These are phyloP conservation scores for Cryphonectria japonica DNA, from an alignment of 2,329 filamentous ascomycete genomes.

Conservation along the genomic window DNA sequence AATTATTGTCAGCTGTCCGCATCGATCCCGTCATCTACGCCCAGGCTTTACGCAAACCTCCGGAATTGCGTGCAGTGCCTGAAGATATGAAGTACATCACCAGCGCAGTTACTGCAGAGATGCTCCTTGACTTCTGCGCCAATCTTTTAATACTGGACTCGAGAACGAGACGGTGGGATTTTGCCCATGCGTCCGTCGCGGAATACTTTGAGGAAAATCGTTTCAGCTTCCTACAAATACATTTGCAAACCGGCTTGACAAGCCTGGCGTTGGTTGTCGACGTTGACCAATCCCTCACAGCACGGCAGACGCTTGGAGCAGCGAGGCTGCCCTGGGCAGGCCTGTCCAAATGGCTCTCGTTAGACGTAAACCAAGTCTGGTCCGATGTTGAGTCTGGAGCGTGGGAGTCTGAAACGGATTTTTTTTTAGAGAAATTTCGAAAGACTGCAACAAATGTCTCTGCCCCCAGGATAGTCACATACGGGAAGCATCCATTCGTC, in stretches of 20 bases:
- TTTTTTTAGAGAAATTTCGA: too few species aligned
- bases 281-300: neutral
- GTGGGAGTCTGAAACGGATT: too few species aligned
- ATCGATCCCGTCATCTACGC: neutral
- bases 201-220: conserved; percentile 29
- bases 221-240: conserved; percentile 24
- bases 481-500: neutral
- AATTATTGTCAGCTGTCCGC: conserved; percentile 1
- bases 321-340: neutral
- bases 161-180: conserved; percentile 17
- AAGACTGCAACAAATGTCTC: too few species aligned
- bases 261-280: neutral
- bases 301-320: neutral
- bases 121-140: conserved; percentile 1
- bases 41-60: neutral
- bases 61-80: neutral
- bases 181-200: conserved; percentile 31
- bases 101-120: neutral
- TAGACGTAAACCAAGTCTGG: neutral
- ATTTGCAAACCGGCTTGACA: neutral
- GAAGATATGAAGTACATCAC: neutral
- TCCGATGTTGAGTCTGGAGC: neutral
- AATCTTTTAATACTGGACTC: neutral
- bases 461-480: neutral
- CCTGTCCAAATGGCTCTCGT: neutral